Evolutionary conservation across 805 yeast genomes (phyloP), one percentile per base, ranked within the genome.

Genomic region (Barnettozyma siamensis): DNA sequence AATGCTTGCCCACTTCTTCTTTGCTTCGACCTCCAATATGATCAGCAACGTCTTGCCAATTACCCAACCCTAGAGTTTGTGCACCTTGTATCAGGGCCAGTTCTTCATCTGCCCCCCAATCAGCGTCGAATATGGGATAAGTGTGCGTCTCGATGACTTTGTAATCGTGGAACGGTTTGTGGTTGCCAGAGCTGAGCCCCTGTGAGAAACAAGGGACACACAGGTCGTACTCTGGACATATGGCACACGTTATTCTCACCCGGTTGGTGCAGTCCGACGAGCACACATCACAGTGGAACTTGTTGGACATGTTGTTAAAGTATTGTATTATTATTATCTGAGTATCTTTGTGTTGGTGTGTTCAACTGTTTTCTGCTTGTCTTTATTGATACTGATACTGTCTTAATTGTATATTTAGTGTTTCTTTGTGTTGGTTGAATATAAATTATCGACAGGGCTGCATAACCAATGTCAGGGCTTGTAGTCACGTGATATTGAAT

Each of bases 71-170:
- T 34, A 77, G 73, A 9, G 86, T 82, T 62, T 93, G 96, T 33
- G 95, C 82, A 8, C 97, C 98, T 60, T 88, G 95, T 12, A 94
- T 75, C 44, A 93, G 67, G 26, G 87, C 70, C 42, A 89, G 59
- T 63, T 93, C 99, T 62, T 93, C 99, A 65, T 93, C 99, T 1
- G 99, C 99, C 29, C 99, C 99, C 98, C 99, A 93, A 42, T 83
- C 89, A 42, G 73, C 76, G 39, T 79, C 84, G 51, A 94, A 82
- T 9, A 94, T 85, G 0, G 99, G 99, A 57, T 87, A 91, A 3
- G 95, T 84, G 57, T 91, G 91, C 53, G 94, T 96, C 62, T 93
- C 99, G 21, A 91, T 80, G 13, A 93, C 85, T 55, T 79, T 76
- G 60, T 93, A 93, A 57, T 86, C 94, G 60, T 93, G 99, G 73